Conservation (phyloP, 148 eudicot genomes). For the Nyssa sinensis region DNA sequence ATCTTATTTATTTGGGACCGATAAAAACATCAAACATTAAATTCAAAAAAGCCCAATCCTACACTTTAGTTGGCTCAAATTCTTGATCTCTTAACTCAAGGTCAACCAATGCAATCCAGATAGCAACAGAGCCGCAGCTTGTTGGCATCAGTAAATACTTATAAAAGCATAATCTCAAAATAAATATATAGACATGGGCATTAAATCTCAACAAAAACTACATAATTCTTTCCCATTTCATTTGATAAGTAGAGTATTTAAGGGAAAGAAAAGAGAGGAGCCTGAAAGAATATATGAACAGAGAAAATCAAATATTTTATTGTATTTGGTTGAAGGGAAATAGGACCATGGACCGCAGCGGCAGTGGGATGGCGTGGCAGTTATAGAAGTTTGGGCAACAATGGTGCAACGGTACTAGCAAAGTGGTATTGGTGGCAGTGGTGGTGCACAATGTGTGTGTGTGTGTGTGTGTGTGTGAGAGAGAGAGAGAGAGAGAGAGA, state of each 20-base stretch:
- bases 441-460: too few species aligned
- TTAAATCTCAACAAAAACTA: not conserved
- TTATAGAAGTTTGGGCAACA: not conserved
- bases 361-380: not conserved
- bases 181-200: not conserved
- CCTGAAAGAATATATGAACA: not conserved
- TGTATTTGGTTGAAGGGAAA: not conserved
- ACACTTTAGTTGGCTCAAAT: conserved; percentile 1
- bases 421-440: not conserved
- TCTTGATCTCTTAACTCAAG: not conserved
- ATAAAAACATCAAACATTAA: not conserved
- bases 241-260: too few species aligned
- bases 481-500: too few species aligned
- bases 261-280: not conserved
- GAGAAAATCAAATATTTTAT: not conserved
- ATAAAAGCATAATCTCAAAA: not conserved
- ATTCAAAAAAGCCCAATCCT: conserved; percentile 2
- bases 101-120: not conserved
- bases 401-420: not conserved
- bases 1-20: not conserved
- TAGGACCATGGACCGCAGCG: not conserved
- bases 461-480: not conserved
- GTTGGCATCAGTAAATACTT: not conserved
- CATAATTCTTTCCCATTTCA: too few species aligned
- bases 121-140: not conserved